Evolutionary conservation across 2,329 filamentous ascomycete genomes (phyloP).

Genomic region (Lachnellula cervina): DNA sequence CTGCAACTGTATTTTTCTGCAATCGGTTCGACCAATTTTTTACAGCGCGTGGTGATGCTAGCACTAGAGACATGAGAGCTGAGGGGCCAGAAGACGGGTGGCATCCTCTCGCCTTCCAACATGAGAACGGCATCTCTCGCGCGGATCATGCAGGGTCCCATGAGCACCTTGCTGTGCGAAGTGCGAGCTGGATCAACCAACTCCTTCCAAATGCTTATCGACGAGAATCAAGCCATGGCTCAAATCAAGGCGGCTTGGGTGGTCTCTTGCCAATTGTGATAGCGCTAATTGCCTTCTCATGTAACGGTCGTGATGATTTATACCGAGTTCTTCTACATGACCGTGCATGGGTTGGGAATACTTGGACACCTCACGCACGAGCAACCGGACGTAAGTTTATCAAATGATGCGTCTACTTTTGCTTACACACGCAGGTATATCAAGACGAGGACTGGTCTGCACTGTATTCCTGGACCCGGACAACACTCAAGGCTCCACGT

Average conservation of each 20-base stretch:
- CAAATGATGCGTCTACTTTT: background rate
- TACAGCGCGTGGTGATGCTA: conserved; percentile 14
- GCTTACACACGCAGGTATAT: background rate
- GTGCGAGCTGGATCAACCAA: conserved; percentile 9
- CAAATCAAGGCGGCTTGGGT: conserved; percentile 3
- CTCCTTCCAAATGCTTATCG: conserved; percentile 9
- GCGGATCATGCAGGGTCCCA: conserved; percentile 5
- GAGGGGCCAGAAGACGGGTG: conserved; percentile 14
- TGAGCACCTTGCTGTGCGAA: conserved; percentile 3
- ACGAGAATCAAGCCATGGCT: background rate
- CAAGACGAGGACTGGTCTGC: background rate
- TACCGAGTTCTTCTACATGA: conserved; percentile 1
- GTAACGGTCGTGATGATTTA: background rate
- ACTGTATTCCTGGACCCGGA: conserved; percentile 4
- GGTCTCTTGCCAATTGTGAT: conserved; percentile 9
- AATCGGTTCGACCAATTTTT: conserved; percentile 18
- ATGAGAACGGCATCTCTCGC: conserved; percentile 8
- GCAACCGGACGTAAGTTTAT: conserved; percentile 1
- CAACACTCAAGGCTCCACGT: background rate
- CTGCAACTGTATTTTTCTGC: conserved; percentile 21
- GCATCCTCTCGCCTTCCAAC: conserved; percentile 15
- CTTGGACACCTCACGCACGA: conserved; percentile 4
- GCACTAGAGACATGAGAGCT: conserved; percentile 1
- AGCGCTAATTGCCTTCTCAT: conserved; percentile 15
- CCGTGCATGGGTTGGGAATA: conserved; percentile 2